Evolutionary conservation across 805 yeast species (phyloP), one percentile per base, ranked within the genome.

Genomic region (Candida germanica): DNA sequence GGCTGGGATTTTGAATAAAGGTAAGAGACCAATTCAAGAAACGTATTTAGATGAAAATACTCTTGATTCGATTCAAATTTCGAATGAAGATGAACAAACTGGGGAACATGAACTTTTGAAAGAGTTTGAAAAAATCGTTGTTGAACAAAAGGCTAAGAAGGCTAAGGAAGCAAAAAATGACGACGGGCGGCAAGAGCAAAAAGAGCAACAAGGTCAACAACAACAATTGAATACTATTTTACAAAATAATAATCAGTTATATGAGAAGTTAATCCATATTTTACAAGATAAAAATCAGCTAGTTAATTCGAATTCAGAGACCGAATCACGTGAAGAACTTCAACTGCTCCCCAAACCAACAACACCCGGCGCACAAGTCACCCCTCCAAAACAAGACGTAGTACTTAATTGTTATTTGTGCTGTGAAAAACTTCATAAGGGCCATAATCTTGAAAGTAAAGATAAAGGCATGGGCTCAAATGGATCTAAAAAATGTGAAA

Each of bases 351-450:
- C 29, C 16, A 14, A 23, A 24, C 12, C 35, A n/a, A 13, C 13
- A 3, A 6, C 12, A 24, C 2, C 22, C 18, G 26, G 19, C 7
- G 29, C 29, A 6, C 17, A 16, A 12, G 10, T 7, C 10, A 10
- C 17, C n/a, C 14, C 22, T 18, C 24, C 13, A 19, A 21, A 22
- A 22, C 31, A 33, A 26, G 46, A 42, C 11, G 43, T 45, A 8
- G 38, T 49, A 8, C 31, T 49, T 12, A 42, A 49, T 25, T 49
- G 53, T 34, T 49, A 43, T 34, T 28, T 47, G 25, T 49, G 51
- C 36, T 46, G 45, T 33, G 39, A 43, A 9, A 41, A 25, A 15
- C 35, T 35, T 10, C 36, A 36, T 12, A 16, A 38, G 11, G 24
- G 27, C 13, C 24, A 36, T 15, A 11, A 6, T 7, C 20, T n/a